Conservation (phyloP, 306 rosid genomes). For the Ceratonia siliqua region DNA sequence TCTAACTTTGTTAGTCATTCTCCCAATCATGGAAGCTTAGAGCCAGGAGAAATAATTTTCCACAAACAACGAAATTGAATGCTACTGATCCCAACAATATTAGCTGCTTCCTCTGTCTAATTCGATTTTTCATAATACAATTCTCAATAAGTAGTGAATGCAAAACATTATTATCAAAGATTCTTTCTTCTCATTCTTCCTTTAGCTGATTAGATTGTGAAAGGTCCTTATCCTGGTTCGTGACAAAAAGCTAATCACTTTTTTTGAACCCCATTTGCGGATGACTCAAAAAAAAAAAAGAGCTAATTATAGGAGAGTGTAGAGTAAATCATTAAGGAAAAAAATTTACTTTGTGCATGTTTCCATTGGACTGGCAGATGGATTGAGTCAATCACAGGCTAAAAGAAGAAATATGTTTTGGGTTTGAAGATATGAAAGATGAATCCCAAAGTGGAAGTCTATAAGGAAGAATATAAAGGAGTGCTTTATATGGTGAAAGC, state of each 20-base stretch:
- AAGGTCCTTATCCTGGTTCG: slow-evolving; percentile 21
- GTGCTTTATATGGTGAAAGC: neutral
- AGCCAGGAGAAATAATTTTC: slow-evolving; percentile 28
- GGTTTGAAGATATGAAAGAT: slow-evolving; percentile 8
- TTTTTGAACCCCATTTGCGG: neutral
- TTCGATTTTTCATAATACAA: slow-evolving; percentile 14
- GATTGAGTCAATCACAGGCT: slow-evolving; percentile 7
- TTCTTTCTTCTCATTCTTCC: slow-evolving; percentile 5
- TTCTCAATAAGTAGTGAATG: slow-evolving; percentile 30
- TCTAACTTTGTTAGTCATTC: neutral
- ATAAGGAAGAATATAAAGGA: slow-evolving; percentile 16
- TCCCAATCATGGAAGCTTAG: slow-evolving; percentile 31
- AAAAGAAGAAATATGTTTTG: slow-evolving; percentile 21
- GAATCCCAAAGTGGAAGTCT: slow-evolving; percentile 21
- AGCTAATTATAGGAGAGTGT: neutral
- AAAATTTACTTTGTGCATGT: neutral
- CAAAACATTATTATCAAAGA: slow-evolving; percentile 32
- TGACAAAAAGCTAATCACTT: neutral
- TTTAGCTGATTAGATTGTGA: slow-evolving; percentile 23
- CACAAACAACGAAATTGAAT: slow-evolving; percentile 5
- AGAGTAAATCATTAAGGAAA: neutral
- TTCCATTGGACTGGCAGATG: neutral
- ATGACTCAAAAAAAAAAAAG: too few relatives aligned
- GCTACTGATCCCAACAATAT: slow-evolving; percentile 9
- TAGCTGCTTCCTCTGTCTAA: slow-evolving; percentile 18